Percentiles rank a stretch among this genome's conserved stretches.
Evolutionary conservation across 2,329 filamentous ascomycete genomes (phyloP).

Genomic region (Lasiodiplodia gonubiensis): DNA sequence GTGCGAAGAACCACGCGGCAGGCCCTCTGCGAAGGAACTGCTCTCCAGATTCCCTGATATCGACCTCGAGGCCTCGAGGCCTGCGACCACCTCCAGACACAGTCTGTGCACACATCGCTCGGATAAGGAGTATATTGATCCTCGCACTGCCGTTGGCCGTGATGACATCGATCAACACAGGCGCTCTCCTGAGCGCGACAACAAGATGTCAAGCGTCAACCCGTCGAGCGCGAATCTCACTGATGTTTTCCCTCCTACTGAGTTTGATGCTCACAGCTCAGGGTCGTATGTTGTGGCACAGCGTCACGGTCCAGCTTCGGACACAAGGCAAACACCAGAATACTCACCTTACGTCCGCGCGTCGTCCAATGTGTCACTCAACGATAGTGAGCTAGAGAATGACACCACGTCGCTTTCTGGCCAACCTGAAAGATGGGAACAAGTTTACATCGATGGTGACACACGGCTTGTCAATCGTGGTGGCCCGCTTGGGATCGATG

Average conservation of each 20-base stretch:
- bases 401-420: constrained; percentile 43
- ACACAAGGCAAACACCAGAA: constrained; percentile 31
- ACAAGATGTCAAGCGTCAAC: constrained; percentile 1
- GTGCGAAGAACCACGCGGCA: constrained; percentile 71
- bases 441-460: constrained; percentile 47
- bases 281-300: constrained; percentile 51
- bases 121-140: constrained; percentile 56
- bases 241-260: constrained; percentile 47
- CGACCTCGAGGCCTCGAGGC: constrained; percentile 30
- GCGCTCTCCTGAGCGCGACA: constrained; percentile 28
- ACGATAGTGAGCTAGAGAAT: constrained; percentile 46
- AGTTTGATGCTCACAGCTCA: constrained; percentile 51
- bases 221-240: constrained; percentile 35
- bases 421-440: constrained; percentile 46
- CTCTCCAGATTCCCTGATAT: constrained; percentile 52
- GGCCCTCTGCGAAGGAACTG: constrained; percentile 75
- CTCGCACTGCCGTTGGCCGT: constrained; percentile 50
- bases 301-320: constrained; percentile 37
- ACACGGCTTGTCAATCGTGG: constrained; percentile 44
- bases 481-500: constrained; percentile 37
- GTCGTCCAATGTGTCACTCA: constrained; percentile 46
- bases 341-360: constrained; percentile 40
- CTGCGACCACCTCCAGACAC: constrained; percentile 36
- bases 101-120: constrained; percentile 50
- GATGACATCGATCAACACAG: constrained; percentile 49